Conservation (phyloP, 2,329 filamentous ascomycete species). For the Septoria petroselini region DNA sequence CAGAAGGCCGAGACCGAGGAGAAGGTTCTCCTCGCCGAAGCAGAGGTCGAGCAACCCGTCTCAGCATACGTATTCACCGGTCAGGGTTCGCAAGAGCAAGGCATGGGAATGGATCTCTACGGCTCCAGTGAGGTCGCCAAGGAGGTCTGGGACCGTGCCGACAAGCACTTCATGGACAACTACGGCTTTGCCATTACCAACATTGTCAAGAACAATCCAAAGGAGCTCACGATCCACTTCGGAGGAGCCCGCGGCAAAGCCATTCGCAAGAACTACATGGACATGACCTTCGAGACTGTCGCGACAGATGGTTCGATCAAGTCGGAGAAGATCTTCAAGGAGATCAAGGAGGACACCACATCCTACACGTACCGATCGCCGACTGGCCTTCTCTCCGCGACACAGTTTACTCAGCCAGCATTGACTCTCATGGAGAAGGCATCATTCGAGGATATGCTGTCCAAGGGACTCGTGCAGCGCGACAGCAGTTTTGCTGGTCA, state of each 20-base stretch:
- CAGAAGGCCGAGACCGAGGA: slow-evolving; percentile 95
- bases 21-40: slow-evolving; percentile 91
- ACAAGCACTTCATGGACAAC: slow-evolving; percentile 97
- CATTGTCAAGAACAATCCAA: slow-evolving; percentile 99
- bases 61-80: slow-evolving; percentile 98
- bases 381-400: slow-evolving; percentile 89
- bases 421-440: slow-evolving; percentile 99
- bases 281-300: slow-evolving; percentile 99
- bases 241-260: slow-evolving; percentile 94
- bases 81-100: slow-evolving; percentile 96
- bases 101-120: slow-evolving; percentile 99
- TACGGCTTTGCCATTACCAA: slow-evolving; percentile 98
- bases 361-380: slow-evolving; percentile 98
- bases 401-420: slow-evolving; percentile 96
- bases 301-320: slow-evolving; percentile 87
- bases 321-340: slow-evolving; percentile 99
- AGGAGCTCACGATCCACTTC: slow-evolving; percentile 97
- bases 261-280: slow-evolving; percentile 98
- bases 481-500: slow-evolving; percentile 98
- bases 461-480: slow-evolving; percentile 90
- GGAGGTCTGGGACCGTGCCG: slow-evolving; percentile 96
- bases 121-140: slow-evolving; percentile 88
- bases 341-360: slow-evolving; percentile 84
- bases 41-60: slow-evolving; percentile 95
- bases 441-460: slow-evolving; percentile 97